A percentile compares a stretch with the other conserved stretches of the same genome.
These are phyloP conservation scores for Aspergillus ostianus DNA, from an alignment of 495 filamentous ascomycete species.

Conservation along the genomic window DNA sequence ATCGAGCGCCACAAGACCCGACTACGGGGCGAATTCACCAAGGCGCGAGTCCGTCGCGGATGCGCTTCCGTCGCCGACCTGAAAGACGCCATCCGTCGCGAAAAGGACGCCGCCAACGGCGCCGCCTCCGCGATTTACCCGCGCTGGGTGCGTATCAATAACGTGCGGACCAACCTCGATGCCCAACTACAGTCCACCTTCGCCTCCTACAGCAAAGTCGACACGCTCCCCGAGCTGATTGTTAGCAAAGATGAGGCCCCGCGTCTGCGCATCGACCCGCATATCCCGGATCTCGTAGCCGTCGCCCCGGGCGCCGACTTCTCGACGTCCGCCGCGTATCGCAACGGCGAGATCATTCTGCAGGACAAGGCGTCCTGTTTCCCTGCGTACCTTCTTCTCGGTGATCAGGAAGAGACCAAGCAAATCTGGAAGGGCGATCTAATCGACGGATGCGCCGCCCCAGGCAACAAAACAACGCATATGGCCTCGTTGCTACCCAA, in stretches of 20 bases:
- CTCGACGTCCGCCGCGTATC: constrained; percentile 67
- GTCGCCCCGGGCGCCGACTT: constrained; percentile 67
- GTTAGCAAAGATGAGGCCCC: constrained; percentile 5
- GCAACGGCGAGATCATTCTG: constrained; percentile 72
- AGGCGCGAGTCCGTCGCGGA: constrained; percentile 68
- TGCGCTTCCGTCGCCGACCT: constrained; percentile 63
- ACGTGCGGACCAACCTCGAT: constrained; percentile 65
- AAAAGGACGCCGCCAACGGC: constrained; percentile 24
- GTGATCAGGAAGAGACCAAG: constrained; percentile 35
- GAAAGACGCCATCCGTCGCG: constrained; percentile 50
- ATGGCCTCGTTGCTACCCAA: constrained; percentile 67
- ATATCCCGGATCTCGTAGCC: constrained; percentile 82
- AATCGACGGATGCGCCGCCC: constrained; percentile 88
- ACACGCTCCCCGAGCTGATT: constrained; percentile 44
- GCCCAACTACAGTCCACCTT: constrained; percentile 71
- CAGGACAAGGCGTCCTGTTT: constrained; percentile 98
- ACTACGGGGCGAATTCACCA: constrained; percentile 76
- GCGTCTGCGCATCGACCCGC: constrained; percentile 61
- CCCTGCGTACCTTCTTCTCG: constrained; percentile 75
- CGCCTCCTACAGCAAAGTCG: constrained; percentile 49
- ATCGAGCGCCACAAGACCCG: constrained; percentile 80
- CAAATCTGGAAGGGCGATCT: constrained; percentile 66
- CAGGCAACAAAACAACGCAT: constrained; percentile 97
- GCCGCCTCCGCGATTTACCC: constrained; percentile 51
- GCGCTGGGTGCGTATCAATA: constrained; percentile 88